A percentile compares a stretch with the other conserved stretches of the same genome.
phyloP scores from a whole-genome alignment of 2,329 filamentous ascomycete species.

The Akanthomyces muscarius region DNA sequence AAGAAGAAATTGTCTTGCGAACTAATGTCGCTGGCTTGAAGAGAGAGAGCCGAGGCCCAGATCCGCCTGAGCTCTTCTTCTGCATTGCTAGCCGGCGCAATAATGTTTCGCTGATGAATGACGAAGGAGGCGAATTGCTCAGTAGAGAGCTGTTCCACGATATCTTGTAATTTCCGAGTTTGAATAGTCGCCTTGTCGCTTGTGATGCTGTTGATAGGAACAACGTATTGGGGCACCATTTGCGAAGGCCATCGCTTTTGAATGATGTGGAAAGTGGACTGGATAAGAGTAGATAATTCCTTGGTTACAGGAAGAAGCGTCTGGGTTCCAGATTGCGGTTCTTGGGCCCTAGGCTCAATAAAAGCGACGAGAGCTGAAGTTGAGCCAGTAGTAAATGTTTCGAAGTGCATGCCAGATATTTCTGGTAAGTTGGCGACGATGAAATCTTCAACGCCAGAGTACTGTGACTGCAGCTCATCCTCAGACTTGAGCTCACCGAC shows the following conservation, averaged over 20 bases:
- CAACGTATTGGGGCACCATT: neutral
- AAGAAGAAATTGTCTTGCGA: constrained; percentile 34
- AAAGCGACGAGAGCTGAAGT: neutral
- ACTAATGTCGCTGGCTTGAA: constrained; percentile 28
- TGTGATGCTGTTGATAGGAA: neutral
- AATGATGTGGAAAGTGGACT: neutral
- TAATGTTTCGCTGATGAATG: neutral
- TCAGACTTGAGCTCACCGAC: neutral
- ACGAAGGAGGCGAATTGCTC: neutral
- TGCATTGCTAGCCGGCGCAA: neutral
- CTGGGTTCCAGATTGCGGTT: neutral
- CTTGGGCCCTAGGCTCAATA: neutral
- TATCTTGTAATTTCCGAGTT: neutral
- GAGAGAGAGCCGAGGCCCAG: constrained; percentile 40
- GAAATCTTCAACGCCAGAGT: neutral
- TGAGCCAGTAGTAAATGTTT: neutral
- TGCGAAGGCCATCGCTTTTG: neutral
- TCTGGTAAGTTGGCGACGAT: neutral
- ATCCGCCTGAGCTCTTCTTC: constrained; percentile 24
- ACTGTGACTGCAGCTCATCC: neutral
- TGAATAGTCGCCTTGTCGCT: neutral
- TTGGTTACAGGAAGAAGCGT: neutral
- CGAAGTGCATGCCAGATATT: neutral
- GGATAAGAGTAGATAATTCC: neutral
- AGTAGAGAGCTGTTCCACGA: neutral